Base-by-base conservation (phyloP, 2,329 filamentous ascomycete species). In the Claviceps sp. region DNA sequence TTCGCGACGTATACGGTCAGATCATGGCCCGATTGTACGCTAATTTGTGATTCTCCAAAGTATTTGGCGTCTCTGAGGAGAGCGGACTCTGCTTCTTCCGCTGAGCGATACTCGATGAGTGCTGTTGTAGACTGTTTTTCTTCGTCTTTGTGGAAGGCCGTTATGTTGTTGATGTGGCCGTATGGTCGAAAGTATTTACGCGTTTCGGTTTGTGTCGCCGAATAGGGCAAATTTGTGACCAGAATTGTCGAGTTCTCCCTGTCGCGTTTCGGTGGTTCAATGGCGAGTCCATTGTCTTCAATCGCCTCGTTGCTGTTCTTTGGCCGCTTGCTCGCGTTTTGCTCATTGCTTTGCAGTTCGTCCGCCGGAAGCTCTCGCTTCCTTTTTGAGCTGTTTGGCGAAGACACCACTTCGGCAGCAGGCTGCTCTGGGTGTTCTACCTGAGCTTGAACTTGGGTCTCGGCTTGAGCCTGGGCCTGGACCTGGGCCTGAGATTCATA, bases 121-220 rank as follows among this genome's bases (percentile, higher is more conserved):
- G 88, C 88, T 4, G 82, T 82, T 14, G 81, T 70, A 2, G 81
- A 79, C 46, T 77, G 69, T n/a, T 72, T 72, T 47, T 81, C 75
- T 2, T 76, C 67, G 44, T 88, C 82, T 37, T 72, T 72, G 37
- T 86, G 72, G 30, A 70, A 56, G 50, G 91, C 72, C 45, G 81
- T 84, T 37, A 96, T 72, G 56, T 83, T 84, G 60, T 88, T 87
- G 62, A 96, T 85, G 42, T 82, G 83, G 13, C 93, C 93, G 60
- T 90, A 94, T 56, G 90, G 88, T 62, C 85, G 84, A 70, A 98
- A 97, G 65, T 95, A 97, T 64, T 95, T 86, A 52, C 85, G 81
- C 14, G 97, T 70, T 59, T 84, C 85, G 13, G 79, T 83, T 61
- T 88, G 81, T 0, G 82, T 82, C 1, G 82, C 78, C 51, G 84